Evolutionary conservation across 441 rosid species (phyloP), one percentile per base, ranked within the genome.

Genomic region (Pelargonium myrrhifolium): DNA sequence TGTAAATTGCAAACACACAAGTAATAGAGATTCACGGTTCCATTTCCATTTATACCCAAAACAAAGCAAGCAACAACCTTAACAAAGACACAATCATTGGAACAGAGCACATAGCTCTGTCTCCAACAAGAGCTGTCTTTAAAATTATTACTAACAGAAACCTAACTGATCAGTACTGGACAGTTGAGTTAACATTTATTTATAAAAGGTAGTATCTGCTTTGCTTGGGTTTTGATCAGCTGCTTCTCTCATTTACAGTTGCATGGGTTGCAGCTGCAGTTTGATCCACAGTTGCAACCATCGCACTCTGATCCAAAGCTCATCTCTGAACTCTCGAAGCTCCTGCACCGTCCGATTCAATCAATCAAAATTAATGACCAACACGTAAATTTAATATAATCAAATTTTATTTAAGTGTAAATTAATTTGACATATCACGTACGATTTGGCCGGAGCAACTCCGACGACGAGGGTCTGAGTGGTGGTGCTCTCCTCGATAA

Each of bases 221-320:
- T n/a, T 49, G 18, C 18, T 49, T 49, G 55, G 55, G 55, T 1
- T 49, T n/a, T 2, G 28, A 12, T 5, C 4, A 3, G 55, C 7
- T 49, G 18, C 18, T 49, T n/a, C 15, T 17, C 55, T 49, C 55
- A 49, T 49, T 14, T 49, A 17, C 55, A 49, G 55, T 0, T 49
- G 55, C 55, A 49, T 14, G 55, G 55, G 55, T 49, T n/a, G 55
- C 55, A 49, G 55, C 55, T 49, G 55, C 55, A 49, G 55, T 17
- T 49, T 17, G 55, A 49, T n/a, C 55, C 55, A 5, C 55, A 49
- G 55, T n/a, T 49, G 55, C 55, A 49, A 17, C 55, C 55, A 49
- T n/a, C 55, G 55, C 15, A 17, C 55, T 49, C 55, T 49, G 55
- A n/a, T 49, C 55, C 55, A 49, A 1, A 14, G 55, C 55, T 49